Base-by-base conservation (phyloP, 495 filamentous ascomycete species). In the Podospora pseudocomata region DNA sequence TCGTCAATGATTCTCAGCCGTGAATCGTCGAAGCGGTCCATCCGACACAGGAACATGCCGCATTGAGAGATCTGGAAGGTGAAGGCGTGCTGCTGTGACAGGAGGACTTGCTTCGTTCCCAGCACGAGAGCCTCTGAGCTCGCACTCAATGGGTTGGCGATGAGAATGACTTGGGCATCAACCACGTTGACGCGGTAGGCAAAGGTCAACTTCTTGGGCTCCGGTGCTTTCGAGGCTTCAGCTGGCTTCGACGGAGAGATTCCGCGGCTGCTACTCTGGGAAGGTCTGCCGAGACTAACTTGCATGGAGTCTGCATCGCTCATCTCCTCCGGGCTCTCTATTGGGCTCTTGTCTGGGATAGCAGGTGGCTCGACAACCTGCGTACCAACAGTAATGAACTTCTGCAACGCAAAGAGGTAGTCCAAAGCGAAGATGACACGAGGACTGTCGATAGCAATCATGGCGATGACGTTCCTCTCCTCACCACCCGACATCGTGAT, bases 1-100 rank as follows among this genome's bases (percentile, higher is more conserved):
- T 98, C 92, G 74, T 99, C 95, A 26, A 99, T 84, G 70, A 99
- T 96, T 26, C 96, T 89, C 55, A 97, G 86, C 49, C 91, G 85
- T 63, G 87, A 90, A 19, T 89, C 92, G 65, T 97, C 94, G 70
- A 97, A 96, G 69, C 91, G 90, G 75, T 99, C 95, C 96, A 99
- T 98, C 30, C 95, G 91, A 75, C 95, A 99, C 49, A 99, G 82
- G 78, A 97, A 99, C 94, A 99, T 98, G 66, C 95, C 96, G 59
- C 97, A 88, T 73, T 97, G 88, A 49, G 91, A 91, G 9, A 98
- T 86, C 73, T 98, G 96, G 66, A 99, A 83, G 11, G 96, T 97
- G 62, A 93, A 85, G 26, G 94, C 92, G 80, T 98, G 92, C 78
- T 99, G 95, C 73, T 95, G 91, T 16, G 95, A 95, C 13, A 98